Conservation (phyloP, 805 yeast genomes). For the Candida insectalens region DNA sequence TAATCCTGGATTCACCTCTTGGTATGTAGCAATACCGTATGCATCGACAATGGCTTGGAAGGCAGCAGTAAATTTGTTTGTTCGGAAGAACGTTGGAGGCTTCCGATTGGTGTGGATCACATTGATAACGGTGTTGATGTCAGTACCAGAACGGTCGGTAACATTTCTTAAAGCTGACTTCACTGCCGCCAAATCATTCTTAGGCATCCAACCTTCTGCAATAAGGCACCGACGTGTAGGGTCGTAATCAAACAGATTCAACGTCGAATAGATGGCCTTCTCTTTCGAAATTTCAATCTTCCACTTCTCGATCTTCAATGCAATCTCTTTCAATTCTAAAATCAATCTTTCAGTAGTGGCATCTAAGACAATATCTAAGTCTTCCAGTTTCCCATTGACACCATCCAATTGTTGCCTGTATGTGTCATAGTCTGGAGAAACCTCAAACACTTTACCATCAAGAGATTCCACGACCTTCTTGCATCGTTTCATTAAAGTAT, state of each 20-base stretch:
- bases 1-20: conserved; percentile 67
- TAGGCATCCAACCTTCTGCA: conserved; percentile 97
- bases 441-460: conserved; percentile 67
- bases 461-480: conserved; percentile 78
- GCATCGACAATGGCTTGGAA: conserved; percentile 67
- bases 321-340: conserved; percentile 71
- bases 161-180: conserved; percentile 57
- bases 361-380: conserved; percentile 40
- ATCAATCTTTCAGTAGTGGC: conserved; percentile 60
- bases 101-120: conserved; percentile 53
- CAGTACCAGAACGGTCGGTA: conserved; percentile 37
- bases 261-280: conserved; percentile 67
- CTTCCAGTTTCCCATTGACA: conserved; percentile 32
- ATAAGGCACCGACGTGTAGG: conserved; percentile 76
- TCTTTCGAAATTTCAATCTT: conserved; percentile 61
- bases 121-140: conserved; percentile 44
- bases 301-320: conserved; percentile 72
- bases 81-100: conserved; percentile 65
- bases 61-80: conserved; percentile 60
- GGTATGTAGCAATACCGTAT: conserved; percentile 69
- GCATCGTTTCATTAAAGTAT: conserved; percentile 56
- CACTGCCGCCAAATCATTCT: conserved; percentile 59
- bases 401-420: conserved; percentile 42
- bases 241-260: conserved; percentile 75
- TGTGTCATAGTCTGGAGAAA: conserved; percentile 31